Conservation (phyloP, 768 basidiomycete species). For the Naematelia encephala region DNA sequence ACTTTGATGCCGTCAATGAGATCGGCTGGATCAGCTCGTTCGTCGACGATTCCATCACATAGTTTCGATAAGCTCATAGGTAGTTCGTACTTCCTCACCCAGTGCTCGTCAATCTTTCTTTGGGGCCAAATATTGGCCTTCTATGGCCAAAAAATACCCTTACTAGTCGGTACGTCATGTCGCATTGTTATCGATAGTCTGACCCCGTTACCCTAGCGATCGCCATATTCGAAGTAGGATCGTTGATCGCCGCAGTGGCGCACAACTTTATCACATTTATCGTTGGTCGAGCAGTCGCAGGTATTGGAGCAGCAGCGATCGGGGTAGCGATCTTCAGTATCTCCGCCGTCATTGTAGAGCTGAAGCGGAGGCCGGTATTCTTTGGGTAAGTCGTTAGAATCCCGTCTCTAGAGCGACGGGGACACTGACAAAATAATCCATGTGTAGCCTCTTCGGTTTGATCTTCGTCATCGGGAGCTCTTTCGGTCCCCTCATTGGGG, state of each 20-base stretch:
- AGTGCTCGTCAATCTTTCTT: conserved; percentile 12
- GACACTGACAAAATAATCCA: no score
- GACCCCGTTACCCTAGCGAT: conserved; percentile 4
- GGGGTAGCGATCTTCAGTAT: conserved; percentile 11
- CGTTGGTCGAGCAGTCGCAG: conserved; percentile 8
- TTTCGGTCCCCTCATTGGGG: conserved; percentile 1
- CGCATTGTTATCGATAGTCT: neutral
- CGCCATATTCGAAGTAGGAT: conserved; percentile 12
- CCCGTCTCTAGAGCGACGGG: no score
- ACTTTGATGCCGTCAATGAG: conserved; percentile 6
- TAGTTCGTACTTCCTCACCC: conserved; percentile 15
- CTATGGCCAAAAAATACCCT: conserved; percentile 9
- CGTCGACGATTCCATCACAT: neutral
- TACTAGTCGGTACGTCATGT: conserved; percentile 1
- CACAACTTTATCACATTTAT: conserved; percentile 14
- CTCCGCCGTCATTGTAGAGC: conserved; percentile 9
- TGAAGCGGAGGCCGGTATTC: conserved; percentile 9
- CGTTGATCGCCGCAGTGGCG: conserved; percentile 13
- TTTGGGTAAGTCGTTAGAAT: conserved; percentile 12
- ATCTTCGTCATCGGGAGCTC: conserved; percentile 7
- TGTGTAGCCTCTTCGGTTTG: conserved; percentile 6
- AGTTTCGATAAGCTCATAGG: neutral
- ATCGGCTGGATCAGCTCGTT: conserved; percentile 19
- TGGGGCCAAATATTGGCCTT: conserved; percentile 12
- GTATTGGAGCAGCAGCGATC: conserved; percentile 15